Base-by-base conservation (phyloP, 345 rosid species). In the Populus pruinosa region DNA sequence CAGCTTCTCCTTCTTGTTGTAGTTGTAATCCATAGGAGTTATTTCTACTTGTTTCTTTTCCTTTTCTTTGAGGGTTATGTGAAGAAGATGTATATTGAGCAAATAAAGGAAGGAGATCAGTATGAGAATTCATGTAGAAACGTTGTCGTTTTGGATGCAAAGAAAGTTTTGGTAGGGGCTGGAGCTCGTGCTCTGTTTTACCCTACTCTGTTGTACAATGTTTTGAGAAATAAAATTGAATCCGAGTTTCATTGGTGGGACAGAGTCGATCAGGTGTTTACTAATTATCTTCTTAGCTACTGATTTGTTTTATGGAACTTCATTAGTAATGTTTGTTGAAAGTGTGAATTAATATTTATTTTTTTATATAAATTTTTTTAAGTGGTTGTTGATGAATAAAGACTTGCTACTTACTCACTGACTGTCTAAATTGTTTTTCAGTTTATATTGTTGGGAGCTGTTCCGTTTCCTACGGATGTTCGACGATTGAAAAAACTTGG, bases 401-500 rank as follows among this genome's bases (percentile, higher is more conserved):
- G 63, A 20, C 21, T 56, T 21, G 14, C 36, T 21, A 21, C 33
- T 12, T 33, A 33, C 70, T 67, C 2, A 3, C 20, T 35, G 44
- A 21, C 49, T 10, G 44, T 6, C n/a, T 35, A 21, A 56, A 56
- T n/a, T 56, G 5, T n/a, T 56, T 56, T 13, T 38, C 86, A 91
- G 97, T 88, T 86, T 83, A 86, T 94, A 72, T 73, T 91, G 80
- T 84, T 94, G 75, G 97, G 97, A 56, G 97, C 97, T 14, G 97
- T 94, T 76, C 98, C 98, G 20, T 94, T 93, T 74, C 95, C 92
- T 33, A 91, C 85, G 77, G 97, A 94, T 73, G 97, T 94, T 71
- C 93, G 86, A 0, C 79, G 89, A 31, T 76, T 94, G 83, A 91
- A 94, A 86, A 76, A 87, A 70, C 73, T 94, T 18, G 95, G 97